Evolutionary conservation across 73 alveolate species (phyloP).

Genomic region (Tetrahymena malaccensis): DNA sequence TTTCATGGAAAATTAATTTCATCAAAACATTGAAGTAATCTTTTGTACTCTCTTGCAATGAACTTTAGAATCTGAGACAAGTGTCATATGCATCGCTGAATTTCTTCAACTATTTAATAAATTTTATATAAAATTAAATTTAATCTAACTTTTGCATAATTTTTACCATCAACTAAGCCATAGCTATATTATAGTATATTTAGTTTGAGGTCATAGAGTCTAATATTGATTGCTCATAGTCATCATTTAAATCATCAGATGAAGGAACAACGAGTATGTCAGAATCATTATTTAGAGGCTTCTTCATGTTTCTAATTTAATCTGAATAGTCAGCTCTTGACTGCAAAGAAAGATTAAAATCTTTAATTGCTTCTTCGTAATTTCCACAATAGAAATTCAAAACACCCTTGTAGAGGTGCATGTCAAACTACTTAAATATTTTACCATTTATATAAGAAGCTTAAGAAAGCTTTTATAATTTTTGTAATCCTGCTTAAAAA

Average conservation of each 20-base stretch:
- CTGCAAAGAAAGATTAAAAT: slow-evolving; percentile 20
- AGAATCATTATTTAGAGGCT: not conserved
- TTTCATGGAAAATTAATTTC: not conserved
- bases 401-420: slow-evolving; percentile 33
- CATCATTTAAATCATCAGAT: slow-evolving; percentile 22
- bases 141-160: not conserved
- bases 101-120: not conserved
- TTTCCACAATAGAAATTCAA: slow-evolving; percentile 37
- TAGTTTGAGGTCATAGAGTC: slow-evolving; percentile 4
- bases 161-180: not conserved
- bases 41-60: not conserved
- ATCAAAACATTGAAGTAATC: not conserved
- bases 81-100: not conserved
- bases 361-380: slow-evolving; percentile 42
- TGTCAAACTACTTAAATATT: slow-evolving; percentile 16
- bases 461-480: not conserved
- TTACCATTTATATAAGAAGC: slow-evolving; percentile 14
- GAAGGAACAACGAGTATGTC: slow-evolving; percentile 6
- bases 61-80: not conserved
- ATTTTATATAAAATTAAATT: not conserved
- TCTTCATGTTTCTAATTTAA: slow-evolving; percentile 5
- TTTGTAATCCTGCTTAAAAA: not conserved
- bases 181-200: slow-evolving; percentile 5
- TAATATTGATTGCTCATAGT: slow-evolving; percentile 28
- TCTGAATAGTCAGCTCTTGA: not conserved